Conservation (phyloP, 2,329 filamentous ascomycete species). For the Neodidymelliopsis sp. region DNA sequence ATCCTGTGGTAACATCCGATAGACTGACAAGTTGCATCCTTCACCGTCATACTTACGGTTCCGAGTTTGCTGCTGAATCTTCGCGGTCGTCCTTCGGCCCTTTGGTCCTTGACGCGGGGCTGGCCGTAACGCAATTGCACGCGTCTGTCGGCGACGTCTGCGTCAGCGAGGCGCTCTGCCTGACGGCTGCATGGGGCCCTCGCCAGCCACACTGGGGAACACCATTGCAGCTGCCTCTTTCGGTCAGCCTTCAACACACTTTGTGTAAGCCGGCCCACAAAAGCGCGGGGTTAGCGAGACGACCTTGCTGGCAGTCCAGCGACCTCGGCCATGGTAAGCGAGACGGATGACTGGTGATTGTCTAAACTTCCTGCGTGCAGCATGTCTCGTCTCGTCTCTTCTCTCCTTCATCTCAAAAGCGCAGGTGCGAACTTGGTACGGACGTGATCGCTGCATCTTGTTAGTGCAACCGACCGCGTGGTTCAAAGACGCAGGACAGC, state of each 20-base stretch:
- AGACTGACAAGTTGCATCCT: conserved; percentile 10
- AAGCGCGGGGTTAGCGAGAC: conserved; percentile 34
- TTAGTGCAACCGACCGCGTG: conserved; percentile 12
- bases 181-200: neutral
- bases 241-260: conserved; percentile 9
- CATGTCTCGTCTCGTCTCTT: conserved; percentile 6
- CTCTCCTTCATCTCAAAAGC: conserved; percentile 8
- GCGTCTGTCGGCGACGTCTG: neutral
- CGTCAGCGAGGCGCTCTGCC: conserved; percentile 7
- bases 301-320: conserved; percentile 18
- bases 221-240: conserved; percentile 25
- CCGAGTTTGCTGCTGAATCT: conserved; percentile 1
- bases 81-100: conserved; percentile 1
- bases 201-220: conserved; percentile 20
- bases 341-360: conserved; percentile 8
- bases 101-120: conserved; percentile 7
- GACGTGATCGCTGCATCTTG: conserved; percentile 7
- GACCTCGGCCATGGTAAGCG: conserved; percentile 27
- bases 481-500: conserved; percentile 16
- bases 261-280: conserved; percentile 14
- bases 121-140: neutral
- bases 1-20: conserved; percentile 23
- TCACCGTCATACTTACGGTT: conserved; percentile 12
- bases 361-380: conserved; percentile 2
- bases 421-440: conserved; percentile 11